Evolutionary conservation across 257 asterid genomes (phyloP).

Genomic region (Solanum lycopersicoides): DNA sequence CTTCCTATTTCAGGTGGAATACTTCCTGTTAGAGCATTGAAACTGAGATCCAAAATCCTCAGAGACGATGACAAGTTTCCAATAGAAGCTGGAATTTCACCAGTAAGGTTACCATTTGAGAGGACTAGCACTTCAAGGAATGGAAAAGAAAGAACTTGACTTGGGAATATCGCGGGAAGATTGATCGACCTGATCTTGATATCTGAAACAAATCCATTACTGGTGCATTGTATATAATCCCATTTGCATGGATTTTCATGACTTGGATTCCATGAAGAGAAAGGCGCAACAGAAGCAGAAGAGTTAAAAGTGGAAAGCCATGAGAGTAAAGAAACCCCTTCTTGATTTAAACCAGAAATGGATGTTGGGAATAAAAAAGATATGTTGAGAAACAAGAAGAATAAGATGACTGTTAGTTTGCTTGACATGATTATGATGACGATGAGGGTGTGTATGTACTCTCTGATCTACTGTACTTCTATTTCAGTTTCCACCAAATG

Average conservation of each 20-base stretch:
- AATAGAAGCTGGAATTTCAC: conserved; percentile 37
- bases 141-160: conserved; percentile 30
- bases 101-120: conserved; percentile 43
- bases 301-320: conserved; percentile 62
- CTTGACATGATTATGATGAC: conserved; percentile 29
- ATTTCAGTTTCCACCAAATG: conserved; percentile 9
- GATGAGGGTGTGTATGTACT: not conserved
- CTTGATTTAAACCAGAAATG: conserved; percentile 43
- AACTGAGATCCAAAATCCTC: conserved; percentile 46
- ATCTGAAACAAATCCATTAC: conserved; percentile 32
- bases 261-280: conserved; percentile 47
- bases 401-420: conserved; percentile 16
- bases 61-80: conserved; percentile 43
- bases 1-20: conserved; percentile 48
- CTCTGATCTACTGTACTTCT: conserved; percentile 5
- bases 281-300: conserved; percentile 27
- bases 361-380: conserved; percentile 18
- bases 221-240: conserved; percentile 51
- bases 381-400: conserved; percentile 24
- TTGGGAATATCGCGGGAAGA: conserved; percentile 48
- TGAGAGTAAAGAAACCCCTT: conserved; percentile 44
- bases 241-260: conserved; percentile 54
- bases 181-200: conserved; percentile 33
- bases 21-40: conserved; percentile 40
- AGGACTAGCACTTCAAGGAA: conserved; percentile 35